Evolutionary conservation across 805 yeast genomes (phyloP).

Genomic region (Hanseniaspora lindneri): DNA sequence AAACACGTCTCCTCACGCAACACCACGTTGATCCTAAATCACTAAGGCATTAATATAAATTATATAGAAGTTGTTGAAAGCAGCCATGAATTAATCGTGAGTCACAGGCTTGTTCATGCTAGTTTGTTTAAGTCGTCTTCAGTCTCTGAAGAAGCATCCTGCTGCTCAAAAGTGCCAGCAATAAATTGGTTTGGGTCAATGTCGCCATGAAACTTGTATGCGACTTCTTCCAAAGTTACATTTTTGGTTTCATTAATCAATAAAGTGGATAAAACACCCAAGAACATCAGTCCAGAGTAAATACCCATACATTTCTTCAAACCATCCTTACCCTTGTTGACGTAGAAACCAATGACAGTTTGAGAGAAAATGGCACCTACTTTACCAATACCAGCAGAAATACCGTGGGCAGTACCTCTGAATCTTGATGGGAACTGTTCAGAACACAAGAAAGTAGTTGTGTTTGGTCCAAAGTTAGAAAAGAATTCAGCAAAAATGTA

Average conservation of each 20-base stretch:
- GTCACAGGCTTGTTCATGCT: constrained; percentile 8
- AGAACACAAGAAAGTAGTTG: constrained; percentile 82
- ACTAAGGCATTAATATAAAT: too few relatives aligned
- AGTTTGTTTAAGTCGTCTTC: constrained; percentile 15
- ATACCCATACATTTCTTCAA: constrained; percentile 63
- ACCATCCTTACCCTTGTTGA: constrained; percentile 53
- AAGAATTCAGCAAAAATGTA: constrained; percentile 76
- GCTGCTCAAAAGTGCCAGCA: constrained; percentile 3
- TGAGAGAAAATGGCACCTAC: constrained; percentile 89
- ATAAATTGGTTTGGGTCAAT: constrained; percentile 32
- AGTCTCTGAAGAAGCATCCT: constrained; percentile 14
- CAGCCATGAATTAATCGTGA: too few relatives aligned
- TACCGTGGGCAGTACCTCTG: constrained; percentile 91
- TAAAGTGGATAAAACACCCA: constrained; percentile 55
- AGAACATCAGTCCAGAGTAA: constrained; percentile 81
- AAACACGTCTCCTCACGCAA: too few relatives aligned
- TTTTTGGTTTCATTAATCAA: constrained; percentile 85
- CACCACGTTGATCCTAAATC: too few relatives aligned
- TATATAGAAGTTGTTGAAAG: too few relatives aligned
- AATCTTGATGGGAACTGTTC: constrained; percentile 89
- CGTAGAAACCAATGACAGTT: constrained; percentile 78
- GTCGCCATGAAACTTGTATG: constrained; percentile 76
- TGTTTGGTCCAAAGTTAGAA: constrained; percentile 87
- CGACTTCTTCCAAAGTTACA: constrained; percentile 73
- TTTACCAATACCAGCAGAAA: constrained; percentile 86